These are phyloP conservation scores for Leishmania aethiopica DNA, from an alignment of 208 protist genomes.

Conservation along the genomic window DNA sequence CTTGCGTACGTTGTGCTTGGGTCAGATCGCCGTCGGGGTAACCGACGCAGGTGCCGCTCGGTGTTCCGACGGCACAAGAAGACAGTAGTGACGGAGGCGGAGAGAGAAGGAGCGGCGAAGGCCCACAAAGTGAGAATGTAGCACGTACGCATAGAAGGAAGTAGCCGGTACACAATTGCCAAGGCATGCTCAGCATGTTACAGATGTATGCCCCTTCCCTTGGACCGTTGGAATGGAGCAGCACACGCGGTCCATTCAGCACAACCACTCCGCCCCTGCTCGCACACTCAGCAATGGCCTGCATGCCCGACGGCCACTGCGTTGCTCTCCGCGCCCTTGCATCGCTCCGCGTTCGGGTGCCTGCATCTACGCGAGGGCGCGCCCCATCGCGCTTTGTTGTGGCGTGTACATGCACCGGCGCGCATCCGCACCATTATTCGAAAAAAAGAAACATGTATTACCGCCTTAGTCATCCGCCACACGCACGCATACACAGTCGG, in stretches of 20 bases:
- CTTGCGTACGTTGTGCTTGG: not conserved
- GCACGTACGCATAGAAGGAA: not conserved
- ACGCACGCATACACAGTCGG: not conserved
- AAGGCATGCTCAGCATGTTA: not conserved
- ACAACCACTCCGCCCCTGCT: not conserved
- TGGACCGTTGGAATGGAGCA: not conserved
- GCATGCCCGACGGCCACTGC: not conserved
- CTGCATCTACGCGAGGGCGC: not conserved
- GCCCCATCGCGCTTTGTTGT: not conserved
- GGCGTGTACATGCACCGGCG: not conserved
- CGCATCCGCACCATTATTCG: constrained; percentile 2
- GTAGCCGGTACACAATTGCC: not conserved
- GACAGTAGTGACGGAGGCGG: not conserved
- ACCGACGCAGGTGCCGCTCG: not conserved
- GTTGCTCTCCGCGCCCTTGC: not conserved
- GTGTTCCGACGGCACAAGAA: not conserved
- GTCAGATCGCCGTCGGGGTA: not conserved
- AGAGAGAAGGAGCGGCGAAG: not conserved
- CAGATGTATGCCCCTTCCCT: not conserved
- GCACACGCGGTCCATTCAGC: not conserved
- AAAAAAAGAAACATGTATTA: constrained; percentile 5
- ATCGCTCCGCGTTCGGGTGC: not conserved
- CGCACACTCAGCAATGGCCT: not conserved
- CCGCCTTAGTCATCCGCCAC: not conserved
- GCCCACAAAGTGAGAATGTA: not conserved